Evolutionary conservation across 2,329 filamentous ascomycete species (phyloP), one percentile per base, ranked within the genome.

Genomic region (Phaeosphaeriaceae sp.): DNA sequence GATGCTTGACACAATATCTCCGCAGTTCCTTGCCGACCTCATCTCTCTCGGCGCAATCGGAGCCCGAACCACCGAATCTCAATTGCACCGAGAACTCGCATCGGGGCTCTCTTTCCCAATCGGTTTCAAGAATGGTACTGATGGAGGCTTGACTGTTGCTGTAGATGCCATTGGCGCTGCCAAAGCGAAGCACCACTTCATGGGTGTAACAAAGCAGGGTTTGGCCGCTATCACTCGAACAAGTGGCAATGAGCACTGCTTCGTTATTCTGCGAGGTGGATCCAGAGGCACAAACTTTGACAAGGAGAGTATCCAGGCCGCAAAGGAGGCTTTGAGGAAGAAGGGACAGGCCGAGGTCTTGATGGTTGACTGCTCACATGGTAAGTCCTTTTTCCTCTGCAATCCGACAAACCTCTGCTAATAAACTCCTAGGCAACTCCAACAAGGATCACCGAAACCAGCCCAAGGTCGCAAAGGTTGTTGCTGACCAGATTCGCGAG

Each of bases 111-210:
- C 90, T 49, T 97, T 97, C 87, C 94, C 94, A 17, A 92, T 99
- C 61, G 94, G 94, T 51, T 99, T 97, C 88, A 99, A 99, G 86
- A 99, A 99, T 77, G 94, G 94, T 54, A 99, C 94, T 18, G 94
- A 99, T 68, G 94, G 94, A 34, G 91, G 88, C 64, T 80, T 99
- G 48, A 86, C 85, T 21, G 92, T 97, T 16, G 92, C 93, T 16
- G 95, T 97, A 66, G 94, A 99, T 72, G 94, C 94, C 28, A 97
- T 97, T 72, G 94, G 93, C 36, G 74, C 76, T 23, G 89, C 89
- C 1, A 86, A 87, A 49, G 82, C 88, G n/a, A 87, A 84, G 75
- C 94, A 99, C 76, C 93, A 97, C 80, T 99, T 99, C 82, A 89
- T 99, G 82, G 93, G 92, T 76, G 94, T 99, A 41, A 99, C 94